These are phyloP conservation scores for Sphaerulina musiva DNA, from an alignment of 2,329 filamentous ascomycete species.

Conservation along the genomic window DNA sequence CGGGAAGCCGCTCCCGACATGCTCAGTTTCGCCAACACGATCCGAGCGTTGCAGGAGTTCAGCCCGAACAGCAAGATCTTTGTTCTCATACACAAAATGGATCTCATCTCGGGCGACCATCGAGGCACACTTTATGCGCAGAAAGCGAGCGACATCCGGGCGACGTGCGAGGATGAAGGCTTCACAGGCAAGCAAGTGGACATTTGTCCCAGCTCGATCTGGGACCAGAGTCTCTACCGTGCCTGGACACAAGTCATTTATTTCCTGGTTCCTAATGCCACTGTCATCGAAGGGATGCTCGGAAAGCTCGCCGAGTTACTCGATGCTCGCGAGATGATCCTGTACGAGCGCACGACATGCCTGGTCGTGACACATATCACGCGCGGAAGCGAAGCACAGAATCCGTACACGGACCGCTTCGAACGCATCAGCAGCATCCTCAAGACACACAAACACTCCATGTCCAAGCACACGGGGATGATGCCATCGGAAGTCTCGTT, in stretches of 20 bases:
- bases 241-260: conserved; percentile 98
- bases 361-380: conserved; percentile 92
- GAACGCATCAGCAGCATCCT: conserved; percentile 96
- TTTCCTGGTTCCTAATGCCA: conserved; percentile 89
- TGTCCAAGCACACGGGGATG: conserved; percentile 66
- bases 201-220: conserved; percentile 92
- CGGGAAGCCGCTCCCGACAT: conserved; percentile 90
- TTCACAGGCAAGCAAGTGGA: conserved; percentile 59
- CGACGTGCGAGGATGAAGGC: conserved; percentile 56
- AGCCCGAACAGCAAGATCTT: conserved; percentile 78
- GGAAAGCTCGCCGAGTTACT: conserved; percentile 75
- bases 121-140: conserved; percentile 80
- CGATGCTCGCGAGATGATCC: conserved; percentile 83
- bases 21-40: conserved; percentile 84
- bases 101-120: conserved; percentile 74
- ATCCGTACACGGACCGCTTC: conserved; percentile 87
- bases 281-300: conserved; percentile 80
- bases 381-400: conserved; percentile 61
- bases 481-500: conserved; percentile 79
- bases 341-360: conserved; percentile 95
- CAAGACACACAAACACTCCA: conserved; percentile 91
- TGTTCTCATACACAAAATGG: conserved; percentile 97
- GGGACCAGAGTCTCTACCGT: conserved; percentile 97
- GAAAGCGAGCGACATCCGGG: conserved; percentile 67
- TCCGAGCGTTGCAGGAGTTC: conserved; percentile 80